Base-by-base conservation (phyloP, 495 filamentous ascomycete species). In the Hypoxylon crocopeplum region DNA sequence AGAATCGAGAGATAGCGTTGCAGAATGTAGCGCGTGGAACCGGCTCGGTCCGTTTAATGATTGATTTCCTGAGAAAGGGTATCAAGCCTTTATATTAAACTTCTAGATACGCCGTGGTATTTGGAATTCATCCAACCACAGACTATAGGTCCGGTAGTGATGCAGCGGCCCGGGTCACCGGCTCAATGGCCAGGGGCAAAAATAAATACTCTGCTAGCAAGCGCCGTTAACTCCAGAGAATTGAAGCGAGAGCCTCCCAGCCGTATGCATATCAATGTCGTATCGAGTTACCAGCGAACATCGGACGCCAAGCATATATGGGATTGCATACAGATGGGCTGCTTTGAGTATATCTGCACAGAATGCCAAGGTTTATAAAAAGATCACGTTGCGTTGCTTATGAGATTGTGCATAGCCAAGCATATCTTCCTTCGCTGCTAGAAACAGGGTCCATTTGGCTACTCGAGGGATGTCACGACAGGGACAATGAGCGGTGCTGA, bases 11-110 rank as follows among this genome's bases (percentile, higher is more conserved):
- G 25, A 42, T 48, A 24, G 15, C n/a, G 53, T 57, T 56, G 41
- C 53, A 57, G 34, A 19, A 52, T 34, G 25, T 4, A 44, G 47
- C 29, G 30, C 21, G 46, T 51, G 52, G 30, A 47, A 42, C 48
- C 34, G 6, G 42, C 59, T 63, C 59, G 53, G 59, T 63, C 59
- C 59, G 59, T 63, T 63, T 63, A 63, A 51, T 33, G 13, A 39
- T 30, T 41, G 39, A 36, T 37, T 15, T 40, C 21, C 42, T 48
- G 1, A 3, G 36, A 53, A 41, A 53, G 47, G 59, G 59, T 47
- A 41, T 36, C 47, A 57, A 29, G 21, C 33, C 3, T 41, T 52
- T 63, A 62, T 63, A 63, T 63, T 57, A 63, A 57, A 33, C 6
- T 21, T 44, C 40, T 34, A 22, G 25, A 48, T 38, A 36, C 40